Base-by-base conservation (phyloP, 2,329 filamentous ascomycete species). In the Ophiostoma pallidulum region DNA sequence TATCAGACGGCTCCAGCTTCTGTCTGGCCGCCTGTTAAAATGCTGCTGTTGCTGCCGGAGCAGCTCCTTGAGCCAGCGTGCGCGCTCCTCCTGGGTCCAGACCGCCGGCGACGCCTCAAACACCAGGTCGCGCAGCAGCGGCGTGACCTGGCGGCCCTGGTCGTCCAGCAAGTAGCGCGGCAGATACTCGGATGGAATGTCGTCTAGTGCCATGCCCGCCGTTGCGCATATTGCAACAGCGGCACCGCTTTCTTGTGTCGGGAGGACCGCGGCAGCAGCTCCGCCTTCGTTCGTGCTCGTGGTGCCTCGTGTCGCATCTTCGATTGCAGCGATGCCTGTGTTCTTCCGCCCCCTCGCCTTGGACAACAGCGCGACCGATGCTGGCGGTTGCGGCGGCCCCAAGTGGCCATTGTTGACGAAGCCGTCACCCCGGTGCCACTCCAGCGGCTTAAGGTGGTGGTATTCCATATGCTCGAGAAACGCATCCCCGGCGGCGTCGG, bases 341-440 rank as follows among this genome's bases (percentile, higher is more conserved):
- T 2, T n/a, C 16, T 9, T 32, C 20, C 42, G 43, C 7, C 40
- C n/a, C 14, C n/a, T 46, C 8, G 14, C 44, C 35, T 45, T 18
- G 51, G 58, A 57, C 52, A 31, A 57, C 38, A 48, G 52, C 51
- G 35, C 51, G 1, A 37, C 45, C 9, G 43, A 26, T 2, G 31
- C 4, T 14, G 47, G 42, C 10, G 19, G 29, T 3, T 13, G 19
- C 7, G 41, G 46, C 18, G 51, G 49, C 2, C 48, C 48, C 6
- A 41, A 8, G 20, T 51, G 41, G 41, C 51, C 42, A 29, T 24
- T 64, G 54, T 77, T 77, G 47, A 61, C 65, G 8, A 72, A 72
- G 0, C 79, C 79, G 45, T 82, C 79, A 14, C 79, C 79, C 36
- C 74, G 64, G 52, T 80, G 69, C 78, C 78, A 82, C 32, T 66